Evolutionary conservation across 805 yeast genomes (phyloP), one percentile per base, ranked within the genome.

Genomic region (Alloascoidea hylecoeti): DNA sequence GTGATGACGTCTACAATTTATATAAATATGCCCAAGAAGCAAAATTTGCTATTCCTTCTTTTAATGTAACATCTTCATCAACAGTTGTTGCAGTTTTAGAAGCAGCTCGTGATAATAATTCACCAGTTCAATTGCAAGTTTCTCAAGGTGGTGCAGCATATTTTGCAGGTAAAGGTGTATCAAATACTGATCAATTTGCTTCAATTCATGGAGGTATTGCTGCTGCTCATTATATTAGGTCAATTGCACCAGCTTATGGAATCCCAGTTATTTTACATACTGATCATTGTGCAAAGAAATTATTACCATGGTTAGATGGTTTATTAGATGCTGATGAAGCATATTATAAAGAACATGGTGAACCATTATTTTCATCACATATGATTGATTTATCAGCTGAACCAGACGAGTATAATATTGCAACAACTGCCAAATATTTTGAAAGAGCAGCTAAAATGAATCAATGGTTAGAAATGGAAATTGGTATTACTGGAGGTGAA

Each of bases 401-500:
- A 73, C 51, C 82, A 46, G 96, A 92, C 63, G 94, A 85, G 48
- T 94, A 82, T 70, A 92, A 92, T 82, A 89, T 92, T 54, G 78
- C 75, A 47, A 80, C 83, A 49, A 88, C 96, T 75, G 94, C 66
- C 65, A 79, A 84, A 69, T 92, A 92, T 78, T 89, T 92, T 70
- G 72, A 71, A 64, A 84, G 95, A 69, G 85, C 84, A 78, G 68
- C 94, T 63, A 85, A 82, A 70, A 72, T 89, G 76, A 72, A 75
- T 69, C 97, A 89, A 72, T 92, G 92, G 92, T 77, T 92, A 61
- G 98, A 92, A 76, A 92, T 92, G 98, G 98, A 92, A 75, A 92
- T 92, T 61, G 98, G 98, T 78, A 92, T 92, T 78, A 92, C 98
- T 63, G 98, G 98, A 70, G 98, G 98, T 79, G 98, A 92, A 74